phyloP scores from a whole-genome alignment of 176 grass and related monocot species.

The Bonia amplexicaulis region DNA sequence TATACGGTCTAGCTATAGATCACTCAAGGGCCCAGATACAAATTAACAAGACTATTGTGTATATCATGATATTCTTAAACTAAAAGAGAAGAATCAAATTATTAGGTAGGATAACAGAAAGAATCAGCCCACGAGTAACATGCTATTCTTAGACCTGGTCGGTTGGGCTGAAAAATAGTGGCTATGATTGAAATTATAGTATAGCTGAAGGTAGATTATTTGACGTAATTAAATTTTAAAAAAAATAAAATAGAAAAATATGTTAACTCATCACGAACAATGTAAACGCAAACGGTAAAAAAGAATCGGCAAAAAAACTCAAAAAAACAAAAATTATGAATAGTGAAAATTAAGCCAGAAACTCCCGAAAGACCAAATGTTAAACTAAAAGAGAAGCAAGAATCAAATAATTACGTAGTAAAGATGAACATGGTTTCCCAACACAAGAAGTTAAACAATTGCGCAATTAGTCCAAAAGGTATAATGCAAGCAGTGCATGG shows the following conservation, averaged over 20 bases:
- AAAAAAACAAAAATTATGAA: no score
- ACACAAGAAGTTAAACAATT: not conserved
- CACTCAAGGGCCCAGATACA: not conserved
- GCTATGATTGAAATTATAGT: no score
- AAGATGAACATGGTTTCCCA: not conserved
- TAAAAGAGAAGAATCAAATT: not conserved
- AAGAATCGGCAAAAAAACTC: no score
- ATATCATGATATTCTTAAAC: not conserved
- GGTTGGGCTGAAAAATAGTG: no score
- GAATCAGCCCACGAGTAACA: not conserved
- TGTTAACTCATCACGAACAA: no score
- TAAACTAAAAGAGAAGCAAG: not conserved
- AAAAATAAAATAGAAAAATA: no score
- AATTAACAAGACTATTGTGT: not conserved
- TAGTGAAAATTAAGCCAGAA: no score
- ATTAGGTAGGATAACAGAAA: not conserved
- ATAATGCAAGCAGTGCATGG: not conserved
- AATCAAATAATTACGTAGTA: not conserved
- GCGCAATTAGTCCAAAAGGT: not conserved
- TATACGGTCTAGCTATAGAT: not conserved
- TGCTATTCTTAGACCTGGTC: not conserved
- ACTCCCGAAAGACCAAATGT: no score
- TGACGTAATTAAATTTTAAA: no score
- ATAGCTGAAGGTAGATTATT: no score
- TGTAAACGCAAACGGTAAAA: no score